These are phyloP conservation scores for Debaryomyces coudertii DNA, from an alignment of 1,139 yeast species.

Conservation along the genomic window DNA sequence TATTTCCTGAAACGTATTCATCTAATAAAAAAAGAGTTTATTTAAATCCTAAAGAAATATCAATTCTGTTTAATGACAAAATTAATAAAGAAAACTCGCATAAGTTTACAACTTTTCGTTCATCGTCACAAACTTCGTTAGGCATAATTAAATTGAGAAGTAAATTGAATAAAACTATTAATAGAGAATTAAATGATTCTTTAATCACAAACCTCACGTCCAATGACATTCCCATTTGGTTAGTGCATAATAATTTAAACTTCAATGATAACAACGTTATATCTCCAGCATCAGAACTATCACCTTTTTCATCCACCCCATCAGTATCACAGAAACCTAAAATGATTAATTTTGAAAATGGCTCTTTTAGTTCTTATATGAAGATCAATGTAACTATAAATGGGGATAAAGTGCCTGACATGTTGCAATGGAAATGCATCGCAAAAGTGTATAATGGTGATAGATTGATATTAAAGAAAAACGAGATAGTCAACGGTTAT, in stretches of 20 bases:
- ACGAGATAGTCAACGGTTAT: slow-evolving; percentile 43
- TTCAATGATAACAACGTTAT: not conserved
- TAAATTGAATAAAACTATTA: slow-evolving; percentile 9
- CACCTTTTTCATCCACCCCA: slow-evolving; percentile 16
- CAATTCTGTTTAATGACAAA: slow-evolving; percentile 15
- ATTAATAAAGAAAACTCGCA: slow-evolving; percentile 12
- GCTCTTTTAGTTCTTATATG: slow-evolving; percentile 35
- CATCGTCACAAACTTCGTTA: slow-evolving; percentile 13
- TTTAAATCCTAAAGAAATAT: slow-evolving; percentile 16
- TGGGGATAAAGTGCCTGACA: slow-evolving; percentile 13
- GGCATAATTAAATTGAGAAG: slow-evolving; percentile 10
- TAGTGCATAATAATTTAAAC: slow-evolving; percentile 11
- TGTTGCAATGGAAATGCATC: slow-evolving; percentile 40
- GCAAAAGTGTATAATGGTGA: slow-evolving; percentile 34
- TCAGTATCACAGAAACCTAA: slow-evolving; percentile 11
- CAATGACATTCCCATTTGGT: slow-evolving; percentile 14
- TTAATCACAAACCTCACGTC: slow-evolving; percentile 7
- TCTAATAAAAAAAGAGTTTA: not conserved
- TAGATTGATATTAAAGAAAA: slow-evolving; percentile 27
- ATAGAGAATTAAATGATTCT: slow-evolving; percentile 7
- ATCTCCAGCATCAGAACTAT: slow-evolving; percentile 2
- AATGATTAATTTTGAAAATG: slow-evolving; percentile 27
- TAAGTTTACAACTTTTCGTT: slow-evolving; percentile 19
- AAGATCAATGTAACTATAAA: slow-evolving; percentile 23
- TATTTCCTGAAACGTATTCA: not conserved